Conservation (phyloP, 768 basidiomycete species). For the Mycena epipterygia region DNA sequence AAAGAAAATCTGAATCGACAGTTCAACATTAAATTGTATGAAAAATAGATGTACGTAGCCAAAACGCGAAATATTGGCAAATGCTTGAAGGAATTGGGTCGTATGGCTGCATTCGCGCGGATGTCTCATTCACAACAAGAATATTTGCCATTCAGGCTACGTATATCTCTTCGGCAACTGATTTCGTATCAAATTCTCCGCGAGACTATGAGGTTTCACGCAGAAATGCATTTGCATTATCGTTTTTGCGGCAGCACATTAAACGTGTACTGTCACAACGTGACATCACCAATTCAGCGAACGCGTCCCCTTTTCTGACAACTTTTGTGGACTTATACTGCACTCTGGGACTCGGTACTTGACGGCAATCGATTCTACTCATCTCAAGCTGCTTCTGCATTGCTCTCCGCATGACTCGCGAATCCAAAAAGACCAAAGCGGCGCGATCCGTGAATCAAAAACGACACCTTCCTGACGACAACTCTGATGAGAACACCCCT, state of each 20-base stretch:
- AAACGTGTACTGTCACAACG: background rate
- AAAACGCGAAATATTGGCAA: background rate
- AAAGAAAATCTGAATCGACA: no score
- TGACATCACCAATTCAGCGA: background rate
- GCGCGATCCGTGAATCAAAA: background rate
- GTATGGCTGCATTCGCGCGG: background rate
- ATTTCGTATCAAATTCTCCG: no score
- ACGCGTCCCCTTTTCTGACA: background rate
- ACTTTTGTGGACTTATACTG: background rate
- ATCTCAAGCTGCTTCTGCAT: no score
- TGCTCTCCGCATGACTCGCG: no score
- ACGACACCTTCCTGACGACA: background rate
- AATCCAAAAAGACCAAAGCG: background rate
- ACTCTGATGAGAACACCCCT: background rate
- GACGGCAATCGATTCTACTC: no score
- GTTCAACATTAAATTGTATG: background rate
- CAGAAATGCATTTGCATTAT: no score
- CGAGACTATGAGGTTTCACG: no score
- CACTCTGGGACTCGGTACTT: background rate
- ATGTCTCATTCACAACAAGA: no score
- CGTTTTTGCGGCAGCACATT: no score
- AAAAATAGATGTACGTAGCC: background rate
- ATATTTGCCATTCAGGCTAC: no score
- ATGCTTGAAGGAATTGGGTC: background rate
- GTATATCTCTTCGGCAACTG: no score